Evolutionary conservation across 805 yeast genomes (phyloP), one percentile per base, ranked within the genome.

Genomic region (Suhomyces emberorum): DNA sequence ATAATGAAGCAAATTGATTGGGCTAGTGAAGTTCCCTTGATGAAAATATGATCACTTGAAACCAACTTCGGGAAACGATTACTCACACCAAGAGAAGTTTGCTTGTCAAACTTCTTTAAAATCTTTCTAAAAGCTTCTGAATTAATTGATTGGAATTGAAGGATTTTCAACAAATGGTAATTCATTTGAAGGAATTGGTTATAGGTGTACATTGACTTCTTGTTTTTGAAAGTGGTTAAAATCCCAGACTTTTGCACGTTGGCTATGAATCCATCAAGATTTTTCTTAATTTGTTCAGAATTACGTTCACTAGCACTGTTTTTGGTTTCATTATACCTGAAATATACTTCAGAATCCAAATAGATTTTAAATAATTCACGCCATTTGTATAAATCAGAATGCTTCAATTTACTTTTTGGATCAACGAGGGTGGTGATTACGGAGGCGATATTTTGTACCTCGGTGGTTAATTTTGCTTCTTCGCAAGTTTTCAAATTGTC

Each of bases 21-120:
- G 0, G 81, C 74, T 30, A 81, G 55, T 6, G 80, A 72, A 8
- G 58, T 52, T n/a, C 76, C 72, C 7, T 63, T 61, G 38, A 70
- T 60, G 35, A 68, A 67, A 10, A 65, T 57, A 38, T 72, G 74
- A 38, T 68, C 70, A 28, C 59, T 48, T 10, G 62, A 54, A 29
- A 69, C 54, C 39, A 72, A 52, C 28, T 63, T 55, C 2, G 83
- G 81, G 47, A 77, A 74, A 29, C 60, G 50, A 4, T 57, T 39
- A 26, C 72, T 65, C 0, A 79, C 64, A 20, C 70, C 67, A 19
- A 83, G 58, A 5, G 76, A 60, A 0, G 91, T 83, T 48, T 77
- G 81, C 52, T 83, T 83, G 47, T 84, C 88, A 48, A 84, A 83
- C 52, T 83, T 83, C 53, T 83, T 83, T 51, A 83, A 63, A 42